Conservation (phyloP, 371 early-diverging fungal genomes). For the Amoeboaphelidium occidentale region DNA sequence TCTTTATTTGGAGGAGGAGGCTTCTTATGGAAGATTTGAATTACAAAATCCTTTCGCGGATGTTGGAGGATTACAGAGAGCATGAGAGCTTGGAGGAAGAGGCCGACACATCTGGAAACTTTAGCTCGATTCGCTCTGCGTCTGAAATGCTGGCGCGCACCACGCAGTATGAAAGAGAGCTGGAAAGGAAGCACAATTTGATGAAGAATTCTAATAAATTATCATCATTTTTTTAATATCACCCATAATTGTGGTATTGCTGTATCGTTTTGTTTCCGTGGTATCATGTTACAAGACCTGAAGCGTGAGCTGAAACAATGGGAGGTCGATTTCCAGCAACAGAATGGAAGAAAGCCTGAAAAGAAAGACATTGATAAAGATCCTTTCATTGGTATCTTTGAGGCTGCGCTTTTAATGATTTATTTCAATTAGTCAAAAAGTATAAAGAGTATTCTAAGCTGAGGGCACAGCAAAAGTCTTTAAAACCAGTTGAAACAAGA, state of each 20-base stretch:
- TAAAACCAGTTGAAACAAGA: background rate
- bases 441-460: background rate
- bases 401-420: background rate
- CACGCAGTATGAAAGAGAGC: too few relatives aligned
- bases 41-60: too few relatives aligned
- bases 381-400: constrained; percentile 11
- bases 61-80: too few relatives aligned
- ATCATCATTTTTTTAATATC: background rate
- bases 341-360: constrained; percentile 20
- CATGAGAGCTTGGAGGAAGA: too few relatives aligned
- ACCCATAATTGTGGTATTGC: background rate
- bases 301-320: constrained; percentile 25
- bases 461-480: background rate
- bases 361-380: constrained; percentile 20
- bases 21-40: too few relatives aligned
- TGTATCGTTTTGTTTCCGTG: background rate
- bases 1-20: too few relatives aligned
- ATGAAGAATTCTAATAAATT: background rate
- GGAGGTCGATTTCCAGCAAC: constrained; percentile 16
- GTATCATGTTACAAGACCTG: constrained; percentile 9
- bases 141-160: background rate
- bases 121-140: background rate
- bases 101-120: background rate
- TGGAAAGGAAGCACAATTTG: too few relatives aligned
- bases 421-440: background rate